Conservation (phyloP, 768 basidiomycete genomes). For the Boletus vermiculosoides region DNA sequence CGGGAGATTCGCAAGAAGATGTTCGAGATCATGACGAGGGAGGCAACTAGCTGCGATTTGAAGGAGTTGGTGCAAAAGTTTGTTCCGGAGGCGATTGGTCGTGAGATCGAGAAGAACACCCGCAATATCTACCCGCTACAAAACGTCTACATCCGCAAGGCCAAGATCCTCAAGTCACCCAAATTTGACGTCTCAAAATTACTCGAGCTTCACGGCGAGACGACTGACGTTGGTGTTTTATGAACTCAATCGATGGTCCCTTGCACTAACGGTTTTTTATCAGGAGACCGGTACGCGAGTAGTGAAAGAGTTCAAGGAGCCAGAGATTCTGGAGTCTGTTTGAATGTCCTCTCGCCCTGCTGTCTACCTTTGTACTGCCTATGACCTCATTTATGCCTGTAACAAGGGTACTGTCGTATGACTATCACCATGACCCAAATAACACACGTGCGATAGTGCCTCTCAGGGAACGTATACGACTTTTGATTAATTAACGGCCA, state of each 20-base stretch:
- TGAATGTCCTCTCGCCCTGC: conserved; percentile 45
- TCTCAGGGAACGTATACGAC: no score
- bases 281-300: conserved; percentile 95
- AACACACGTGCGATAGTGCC: conserved; percentile 5
- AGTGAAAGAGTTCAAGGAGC: conserved; percentile 97
- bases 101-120: conserved; percentile 98
- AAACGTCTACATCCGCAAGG: conserved; percentile 99
- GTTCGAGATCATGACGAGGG: conserved; percentile 98
- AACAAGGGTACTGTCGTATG: conserved; percentile 41
- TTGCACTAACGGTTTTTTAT: conserved; percentile 8
- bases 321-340: conserved; percentile 88
- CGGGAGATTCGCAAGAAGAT: conserved; percentile 99
- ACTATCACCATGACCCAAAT: conserved; percentile 19
- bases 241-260: background rate
- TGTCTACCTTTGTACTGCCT: conserved; percentile 39
- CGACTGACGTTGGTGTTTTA: conserved; percentile 70
- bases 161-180: conserved; percentile 97
- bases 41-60: conserved; percentile 92
- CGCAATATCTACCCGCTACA: conserved; percentile 97
- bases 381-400: conserved; percentile 34
- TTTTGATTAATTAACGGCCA: background rate
- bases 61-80: conserved; percentile 99
- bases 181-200: conserved; percentile 96
- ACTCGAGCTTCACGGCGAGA: conserved; percentile 94
- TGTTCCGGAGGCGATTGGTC: conserved; percentile 96